These are phyloP conservation scores for Funneliformis geosporum DNA, from an alignment of 192 early-diverging fungal species.

Conservation along the genomic window DNA sequence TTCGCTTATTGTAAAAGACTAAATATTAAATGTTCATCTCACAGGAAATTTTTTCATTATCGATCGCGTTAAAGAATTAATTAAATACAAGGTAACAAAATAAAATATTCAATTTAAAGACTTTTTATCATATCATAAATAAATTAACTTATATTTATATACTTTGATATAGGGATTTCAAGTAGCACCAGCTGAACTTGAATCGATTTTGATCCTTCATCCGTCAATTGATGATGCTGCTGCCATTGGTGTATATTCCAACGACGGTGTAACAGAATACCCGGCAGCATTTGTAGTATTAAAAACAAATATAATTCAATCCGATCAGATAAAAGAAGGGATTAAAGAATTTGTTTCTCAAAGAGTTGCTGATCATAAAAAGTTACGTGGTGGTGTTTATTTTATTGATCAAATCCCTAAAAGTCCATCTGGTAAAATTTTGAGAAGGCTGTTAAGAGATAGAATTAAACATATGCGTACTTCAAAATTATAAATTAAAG, in stretches of 20 bases:
- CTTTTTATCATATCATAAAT: neutral
- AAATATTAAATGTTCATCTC: neutral
- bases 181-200: constrained; percentile 89
- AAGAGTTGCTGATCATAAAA: constrained; percentile 73
- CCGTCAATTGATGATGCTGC: constrained; percentile 70
- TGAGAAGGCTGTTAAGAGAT: constrained; percentile 69
- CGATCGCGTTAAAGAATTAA: constrained; percentile 89
- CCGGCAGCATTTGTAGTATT: constrained; percentile 79
- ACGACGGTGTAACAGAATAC: constrained; percentile 68
- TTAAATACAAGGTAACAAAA: constrained; percentile 85
- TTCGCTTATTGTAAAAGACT: neutral
- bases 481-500: neutral
- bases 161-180: constrained; percentile 49
- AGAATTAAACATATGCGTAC: constrained; percentile 16
- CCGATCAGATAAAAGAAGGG: constrained; percentile 44
- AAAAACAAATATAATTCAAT: constrained; percentile 40
- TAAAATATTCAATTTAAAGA: neutral
- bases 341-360: constrained; percentile 59
- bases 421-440: constrained; percentile 80
- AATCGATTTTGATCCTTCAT: constrained; percentile 70
- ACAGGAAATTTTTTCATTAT: constrained; percentile 58
- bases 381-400: constrained; percentile 74
- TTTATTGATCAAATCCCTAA: constrained; percentile 77
- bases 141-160: neutral
- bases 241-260: constrained; percentile 66